phyloP scores from a whole-genome alignment of 176 grass and related monocot genomes.

The Metroxylon sagu region DNA sequence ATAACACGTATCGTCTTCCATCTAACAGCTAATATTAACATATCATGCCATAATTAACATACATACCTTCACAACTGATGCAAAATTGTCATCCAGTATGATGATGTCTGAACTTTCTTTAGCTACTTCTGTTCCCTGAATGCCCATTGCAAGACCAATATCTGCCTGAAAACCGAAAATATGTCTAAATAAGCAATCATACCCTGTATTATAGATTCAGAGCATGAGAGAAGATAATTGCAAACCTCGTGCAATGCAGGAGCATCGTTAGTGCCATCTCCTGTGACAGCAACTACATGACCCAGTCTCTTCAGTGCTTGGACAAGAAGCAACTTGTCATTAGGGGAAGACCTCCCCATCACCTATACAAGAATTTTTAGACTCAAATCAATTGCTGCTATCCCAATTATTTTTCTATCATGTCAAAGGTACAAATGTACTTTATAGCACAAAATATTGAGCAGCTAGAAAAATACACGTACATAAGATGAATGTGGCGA shows the following conservation, averaged over 20 bases:
- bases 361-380: conserved; percentile 34
- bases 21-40: too few relatives aligned
- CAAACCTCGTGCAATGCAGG: conserved; percentile 83
- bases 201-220: too few relatives aligned
- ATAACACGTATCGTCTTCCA: too few relatives aligned
- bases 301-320: conserved; percentile 73
- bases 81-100: conserved; percentile 96
- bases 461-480: too few relatives aligned
- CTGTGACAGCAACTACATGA: conserved; percentile 89
- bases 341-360: conserved; percentile 95
- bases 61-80: conserved; percentile 83
- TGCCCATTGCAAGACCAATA: conserved; percentile 97
- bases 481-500: too few relatives aligned
- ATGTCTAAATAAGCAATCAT: not conserved
- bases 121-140: conserved; percentile 96
- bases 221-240: not conserved
- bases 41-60: too few relatives aligned
- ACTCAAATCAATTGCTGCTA: not conserved
- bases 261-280: conserved; percentile 96
- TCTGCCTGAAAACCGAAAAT: conserved; percentile 63
- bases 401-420: not conserved
- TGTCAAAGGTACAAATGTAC: not conserved
- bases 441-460: not conserved
- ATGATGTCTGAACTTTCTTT: conserved; percentile 99
- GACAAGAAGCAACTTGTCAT: conserved; percentile 84